These are phyloP conservation scores for Prunus fruticosa DNA, from an alignment of 306 rosid species.

Conservation along the genomic window DNA sequence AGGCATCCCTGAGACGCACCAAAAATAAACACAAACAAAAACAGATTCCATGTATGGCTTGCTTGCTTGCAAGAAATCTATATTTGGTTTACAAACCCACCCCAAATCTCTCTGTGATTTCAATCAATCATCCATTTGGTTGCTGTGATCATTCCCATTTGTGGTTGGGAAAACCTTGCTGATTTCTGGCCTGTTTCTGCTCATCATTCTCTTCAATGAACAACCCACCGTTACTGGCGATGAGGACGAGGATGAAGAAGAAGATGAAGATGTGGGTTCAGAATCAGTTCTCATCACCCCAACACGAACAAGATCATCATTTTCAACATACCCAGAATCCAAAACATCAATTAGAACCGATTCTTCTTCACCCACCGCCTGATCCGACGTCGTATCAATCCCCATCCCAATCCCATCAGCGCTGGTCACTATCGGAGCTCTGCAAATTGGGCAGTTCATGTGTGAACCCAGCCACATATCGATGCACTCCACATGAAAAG, in stretches of 20 bases:
- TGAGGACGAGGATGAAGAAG: slow-evolving; percentile 11
- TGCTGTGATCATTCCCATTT: slow-evolving; percentile 23
- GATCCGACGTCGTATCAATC: background rate
- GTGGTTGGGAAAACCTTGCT: slow-evolving; percentile 48
- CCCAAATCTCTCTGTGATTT: background rate
- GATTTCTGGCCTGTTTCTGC: slow-evolving; percentile 30
- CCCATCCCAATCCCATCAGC: background rate
- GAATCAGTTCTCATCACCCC: slow-evolving; percentile 12
- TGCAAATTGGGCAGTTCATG: slow-evolving; percentile 76
- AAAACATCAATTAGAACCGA: slow-evolving; percentile 32
- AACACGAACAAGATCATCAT: background rate
- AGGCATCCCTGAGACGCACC: slow-evolving; percentile 2
- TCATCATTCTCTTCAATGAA: slow-evolving; percentile 70
- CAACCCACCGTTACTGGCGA: slow-evolving; percentile 45
- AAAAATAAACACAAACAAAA: background rate
- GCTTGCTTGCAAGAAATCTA: background rate
- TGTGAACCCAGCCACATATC: slow-evolving; percentile 93
- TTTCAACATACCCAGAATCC: slow-evolving; percentile 31
- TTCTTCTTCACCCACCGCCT: background rate
- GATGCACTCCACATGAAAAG: slow-evolving; percentile 74
- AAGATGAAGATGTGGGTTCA: slow-evolving; percentile 27
- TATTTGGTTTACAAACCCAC: slow-evolving; percentile 3
- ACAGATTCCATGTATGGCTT: background rate
- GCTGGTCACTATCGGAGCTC: slow-evolving; percentile 40
- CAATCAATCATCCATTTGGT: slow-evolving; percentile 11